phyloP scores from a whole-genome alignment of 164 flowering plant genomes.

The Stephania yunnanensis region DNA sequence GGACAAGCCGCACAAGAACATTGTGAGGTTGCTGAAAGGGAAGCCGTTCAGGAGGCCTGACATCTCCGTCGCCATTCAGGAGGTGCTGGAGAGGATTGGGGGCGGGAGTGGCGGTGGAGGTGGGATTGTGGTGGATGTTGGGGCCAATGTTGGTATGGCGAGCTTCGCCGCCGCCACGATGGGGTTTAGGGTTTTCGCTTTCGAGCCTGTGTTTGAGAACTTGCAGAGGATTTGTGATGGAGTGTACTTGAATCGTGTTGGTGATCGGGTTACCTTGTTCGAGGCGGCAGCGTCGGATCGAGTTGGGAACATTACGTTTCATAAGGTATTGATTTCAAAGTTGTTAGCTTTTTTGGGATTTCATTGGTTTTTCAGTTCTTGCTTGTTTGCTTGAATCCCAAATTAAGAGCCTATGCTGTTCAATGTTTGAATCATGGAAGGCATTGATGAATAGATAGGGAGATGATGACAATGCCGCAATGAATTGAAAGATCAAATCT shows the following conservation, averaged over 20 bases:
- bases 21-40: constrained; percentile 63
- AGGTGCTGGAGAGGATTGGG: constrained; percentile 43
- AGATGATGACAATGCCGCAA: too few species aligned
- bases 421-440: too few species aligned
- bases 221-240: constrained; percentile 98
- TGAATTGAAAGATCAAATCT: too few species aligned
- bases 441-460: too few species aligned
- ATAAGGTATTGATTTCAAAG: constrained; percentile 49
- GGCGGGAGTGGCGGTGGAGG: constrained; percentile 22
- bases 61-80: constrained; percentile 59
- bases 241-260: constrained; percentile 71
- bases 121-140: constrained; percentile 81
- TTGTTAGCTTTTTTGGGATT: too few species aligned
- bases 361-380: neutral
- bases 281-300: constrained; percentile 92
- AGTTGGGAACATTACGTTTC: constrained; percentile 78
- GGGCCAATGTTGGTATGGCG: constrained; percentile 98
- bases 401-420: too few species aligned
- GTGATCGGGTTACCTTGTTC: constrained; percentile 56
- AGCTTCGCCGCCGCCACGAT: constrained; percentile 89
- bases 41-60: constrained; percentile 82
- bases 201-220: constrained; percentile 96
- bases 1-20: constrained; percentile 91
- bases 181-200: constrained; percentile 84
- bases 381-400: neutral